A percentile compares a stretch with the other conserved stretches of the same genome.
Conservation (phyloP, 352 stramenopile genomes). For the Phytophthora agathidicida region DNA sequence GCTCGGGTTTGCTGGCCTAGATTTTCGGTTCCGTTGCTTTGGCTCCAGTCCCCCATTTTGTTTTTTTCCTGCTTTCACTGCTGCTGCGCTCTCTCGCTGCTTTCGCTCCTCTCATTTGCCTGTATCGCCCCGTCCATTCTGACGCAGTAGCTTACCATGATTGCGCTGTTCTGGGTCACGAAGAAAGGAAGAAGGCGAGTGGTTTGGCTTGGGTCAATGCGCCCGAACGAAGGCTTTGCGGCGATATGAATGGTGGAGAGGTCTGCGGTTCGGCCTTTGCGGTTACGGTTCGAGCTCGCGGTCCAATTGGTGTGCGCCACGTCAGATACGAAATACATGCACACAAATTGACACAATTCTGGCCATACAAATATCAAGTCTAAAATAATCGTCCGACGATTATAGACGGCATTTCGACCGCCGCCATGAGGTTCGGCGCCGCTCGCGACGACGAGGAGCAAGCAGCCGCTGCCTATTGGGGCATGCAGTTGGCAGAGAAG, state of each 20-base stretch:
- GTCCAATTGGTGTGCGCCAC: conserved; percentile 37
- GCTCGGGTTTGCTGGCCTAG: too few species aligned
- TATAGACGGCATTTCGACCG: conserved; percentile 4
- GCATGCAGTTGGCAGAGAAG: conserved; percentile 6
- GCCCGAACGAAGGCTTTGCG: conserved; percentile 1
- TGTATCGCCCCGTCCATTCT: conserved; percentile 1
- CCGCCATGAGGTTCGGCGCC: conserved; percentile 65
- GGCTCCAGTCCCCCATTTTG: too few species aligned
- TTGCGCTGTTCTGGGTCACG: conserved; percentile 81
- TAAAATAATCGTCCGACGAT: neutral
- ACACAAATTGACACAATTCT: conserved; percentile 1
- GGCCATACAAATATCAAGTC: neutral
- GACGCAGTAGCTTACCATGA: conserved; percentile 68
- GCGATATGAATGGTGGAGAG: conserved; percentile 66
- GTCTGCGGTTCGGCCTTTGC: conserved; percentile 23
- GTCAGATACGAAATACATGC: neutral
- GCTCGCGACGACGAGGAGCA: conserved; percentile 33
- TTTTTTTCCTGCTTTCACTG: too few species aligned
- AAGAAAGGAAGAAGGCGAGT: conserved; percentile 92
- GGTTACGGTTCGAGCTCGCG: conserved; percentile 27
- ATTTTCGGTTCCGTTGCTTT: too few species aligned
- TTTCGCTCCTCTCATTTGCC: neutral
- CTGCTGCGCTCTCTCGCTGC: neutral
- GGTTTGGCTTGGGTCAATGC: conserved; percentile 37
- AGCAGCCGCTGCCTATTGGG: neutral